A percentile compares a stretch with the other conserved stretches of the same genome.
Conservation (phyloP, 2,329 filamentous ascomycete genomes). For the Lachnellula willkommii region DNA sequence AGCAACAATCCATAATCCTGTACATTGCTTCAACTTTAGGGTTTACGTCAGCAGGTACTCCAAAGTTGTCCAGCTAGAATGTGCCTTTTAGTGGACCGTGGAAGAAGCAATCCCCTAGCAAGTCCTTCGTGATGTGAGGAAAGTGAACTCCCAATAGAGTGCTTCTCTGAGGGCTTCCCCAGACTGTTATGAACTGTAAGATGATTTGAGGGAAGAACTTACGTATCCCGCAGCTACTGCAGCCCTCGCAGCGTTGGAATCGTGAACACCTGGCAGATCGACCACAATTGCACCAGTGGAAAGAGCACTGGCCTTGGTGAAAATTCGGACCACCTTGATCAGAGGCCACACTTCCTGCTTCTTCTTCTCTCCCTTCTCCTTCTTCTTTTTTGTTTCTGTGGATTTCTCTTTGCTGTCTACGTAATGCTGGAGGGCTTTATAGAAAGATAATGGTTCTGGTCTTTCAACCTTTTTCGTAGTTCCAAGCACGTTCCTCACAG, state of each 20-base stretch:
- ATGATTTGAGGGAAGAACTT: background rate
- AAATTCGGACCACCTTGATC: constrained; percentile 38
- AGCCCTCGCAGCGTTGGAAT: constrained; percentile 44
- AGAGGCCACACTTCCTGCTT: constrained; percentile 39
- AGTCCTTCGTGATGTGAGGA: too few relatives aligned
- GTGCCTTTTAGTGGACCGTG: too few relatives aligned
- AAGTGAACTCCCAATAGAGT: too few relatives aligned
- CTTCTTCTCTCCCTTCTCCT: constrained; percentile 26
- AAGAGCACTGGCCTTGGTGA: constrained; percentile 41
- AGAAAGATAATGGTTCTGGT: constrained; percentile 15
- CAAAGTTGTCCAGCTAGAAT: background rate
- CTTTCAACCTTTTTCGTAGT: constrained; percentile 17
- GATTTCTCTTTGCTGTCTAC: constrained; percentile 26
- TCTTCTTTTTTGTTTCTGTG: constrained; percentile 33
- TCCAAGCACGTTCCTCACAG: constrained; percentile 16
- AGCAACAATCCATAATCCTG: constrained; percentile 56
- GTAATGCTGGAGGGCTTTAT: constrained; percentile 19
- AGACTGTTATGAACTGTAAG: too few relatives aligned
- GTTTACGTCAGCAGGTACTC: background rate
- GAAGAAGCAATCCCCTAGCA: too few relatives aligned
- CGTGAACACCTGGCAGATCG: constrained; percentile 50
- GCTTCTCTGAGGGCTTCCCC: too few relatives aligned
- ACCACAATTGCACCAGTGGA: constrained; percentile 47
- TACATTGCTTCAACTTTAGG: constrained; percentile 48
- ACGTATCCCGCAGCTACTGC: constrained; percentile 43